These are phyloP conservation scores for Coemansia sp. DNA, from an alignment of 192 early-diverging fungal species.

Conservation along the genomic window DNA sequence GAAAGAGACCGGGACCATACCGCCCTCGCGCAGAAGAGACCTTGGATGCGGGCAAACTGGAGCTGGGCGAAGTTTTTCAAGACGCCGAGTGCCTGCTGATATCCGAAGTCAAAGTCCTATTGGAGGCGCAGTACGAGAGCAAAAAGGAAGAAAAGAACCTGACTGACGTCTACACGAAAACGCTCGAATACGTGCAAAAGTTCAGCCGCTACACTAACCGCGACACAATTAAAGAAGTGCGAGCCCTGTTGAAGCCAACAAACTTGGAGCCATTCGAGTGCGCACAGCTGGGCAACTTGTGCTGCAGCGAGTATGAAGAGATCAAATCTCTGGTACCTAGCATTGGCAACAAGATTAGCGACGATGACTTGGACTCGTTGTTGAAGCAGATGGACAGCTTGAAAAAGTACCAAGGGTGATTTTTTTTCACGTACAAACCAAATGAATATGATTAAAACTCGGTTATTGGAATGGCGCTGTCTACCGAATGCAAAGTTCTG, in stretches of 20 bases:
- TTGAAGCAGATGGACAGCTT: slow-evolving; percentile 82
- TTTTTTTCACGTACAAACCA: too few relatives aligned
- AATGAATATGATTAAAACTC: too few relatives aligned
- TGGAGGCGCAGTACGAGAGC: slow-evolving; percentile 66
- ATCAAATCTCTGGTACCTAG: slow-evolving; percentile 90
- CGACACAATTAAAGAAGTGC: slow-evolving; percentile 83
- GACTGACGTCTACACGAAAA: slow-evolving; percentile 74
- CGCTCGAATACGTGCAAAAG: slow-evolving; percentile 80
- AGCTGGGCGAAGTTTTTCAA: slow-evolving; percentile 64
- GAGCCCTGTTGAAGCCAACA: slow-evolving; percentile 41
- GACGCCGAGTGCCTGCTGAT: slow-evolving; percentile 72
- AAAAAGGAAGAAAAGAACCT: slow-evolving; percentile 59
- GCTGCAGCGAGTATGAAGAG: slow-evolving; percentile 90
- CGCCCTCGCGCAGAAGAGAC: slow-evolving; percentile 37
- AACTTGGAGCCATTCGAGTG: slow-evolving; percentile 82
- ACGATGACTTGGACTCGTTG: slow-evolving; percentile 73
- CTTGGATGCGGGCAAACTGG: slow-evolving; percentile 42
- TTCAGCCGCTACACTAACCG: slow-evolving; percentile 87
- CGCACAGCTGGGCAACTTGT: slow-evolving; percentile 89
- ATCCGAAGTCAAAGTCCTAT: slow-evolving; percentile 71
- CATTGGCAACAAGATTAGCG: slow-evolving; percentile 71
- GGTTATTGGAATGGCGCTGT: too few relatives aligned
- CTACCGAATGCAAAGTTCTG: too few relatives aligned
- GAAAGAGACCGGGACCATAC: slow-evolving; percentile 5
- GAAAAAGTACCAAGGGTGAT: slow-evolving; percentile 54